These are phyloP conservation scores for Salvia sclarea DNA, from an alignment of 305 asterid genomes.

Conservation along the genomic window DNA sequence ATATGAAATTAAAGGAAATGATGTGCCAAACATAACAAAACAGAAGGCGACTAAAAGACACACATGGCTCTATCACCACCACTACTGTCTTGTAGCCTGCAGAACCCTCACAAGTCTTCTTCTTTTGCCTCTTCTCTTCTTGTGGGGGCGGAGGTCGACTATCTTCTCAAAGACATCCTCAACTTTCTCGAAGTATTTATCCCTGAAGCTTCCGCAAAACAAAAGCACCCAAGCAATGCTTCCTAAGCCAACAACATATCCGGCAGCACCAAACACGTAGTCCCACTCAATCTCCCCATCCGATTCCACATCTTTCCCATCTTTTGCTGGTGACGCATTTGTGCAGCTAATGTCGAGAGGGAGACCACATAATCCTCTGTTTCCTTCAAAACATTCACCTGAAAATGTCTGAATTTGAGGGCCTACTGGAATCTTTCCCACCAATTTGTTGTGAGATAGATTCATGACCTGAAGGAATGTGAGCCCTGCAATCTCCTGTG, in stretches of 20 bases:
- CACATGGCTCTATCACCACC: too few species aligned
- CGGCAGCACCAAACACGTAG: conserved; percentile 29
- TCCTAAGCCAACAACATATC: conserved; percentile 38
- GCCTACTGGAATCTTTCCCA: conserved; percentile 42
- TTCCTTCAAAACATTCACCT: conserved; percentile 35
- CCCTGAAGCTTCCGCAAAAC: neutral
- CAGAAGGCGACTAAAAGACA: too few species aligned
- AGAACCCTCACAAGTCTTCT: neutral
- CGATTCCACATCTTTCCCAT: too few species aligned
- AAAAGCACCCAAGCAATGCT: conserved; percentile 27
- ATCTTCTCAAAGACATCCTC: neutral
- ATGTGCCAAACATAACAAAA: too few species aligned
- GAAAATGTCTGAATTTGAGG: conserved; percentile 39
- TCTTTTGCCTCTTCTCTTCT: too few species aligned
- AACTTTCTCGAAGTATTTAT: neutral
- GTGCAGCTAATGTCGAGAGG: conserved; percentile 34
- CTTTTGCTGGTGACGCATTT: too few species aligned
- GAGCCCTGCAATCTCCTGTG: conserved; percentile 34
- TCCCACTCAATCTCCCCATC: conserved; percentile 27
- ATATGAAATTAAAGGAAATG: too few species aligned
- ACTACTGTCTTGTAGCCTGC: too few species aligned
- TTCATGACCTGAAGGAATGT: conserved; percentile 39
- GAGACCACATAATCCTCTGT: conserved; percentile 41
- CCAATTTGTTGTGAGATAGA: conserved; percentile 40
- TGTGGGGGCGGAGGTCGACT: neutral